A percentile compares a stretch with the other conserved stretches of the same genome.
Conservation (phyloP, 257 asterid species). For the Forsythia suspensa region DNA sequence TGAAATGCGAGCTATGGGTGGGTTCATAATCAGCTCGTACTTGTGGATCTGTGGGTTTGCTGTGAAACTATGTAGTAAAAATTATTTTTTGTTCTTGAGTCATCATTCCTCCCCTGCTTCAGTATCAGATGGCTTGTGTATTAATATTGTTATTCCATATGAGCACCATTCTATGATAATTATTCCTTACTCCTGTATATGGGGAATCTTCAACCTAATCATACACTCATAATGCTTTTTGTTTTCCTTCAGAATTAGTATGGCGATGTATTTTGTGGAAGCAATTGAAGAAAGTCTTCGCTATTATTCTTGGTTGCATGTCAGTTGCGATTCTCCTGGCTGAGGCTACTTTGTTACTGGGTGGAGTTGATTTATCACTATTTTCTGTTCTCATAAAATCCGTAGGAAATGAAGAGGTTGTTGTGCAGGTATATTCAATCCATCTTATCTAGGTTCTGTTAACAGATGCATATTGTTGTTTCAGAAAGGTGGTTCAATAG, state of each 20-base stretch:
- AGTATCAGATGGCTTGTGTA: background rate
- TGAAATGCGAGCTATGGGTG: background rate
- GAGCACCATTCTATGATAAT: background rate
- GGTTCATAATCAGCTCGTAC: background rate
- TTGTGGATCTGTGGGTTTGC: background rate
- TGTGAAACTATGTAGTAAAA: background rate
- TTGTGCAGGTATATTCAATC: conserved; percentile 76
- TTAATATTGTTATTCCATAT: background rate
- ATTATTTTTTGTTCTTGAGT: background rate
- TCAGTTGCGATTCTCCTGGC: conserved; percentile 92
- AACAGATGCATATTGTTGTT: background rate
- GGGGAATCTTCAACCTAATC: conserved; percentile 3
- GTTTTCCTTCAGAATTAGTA: conserved; percentile 64
- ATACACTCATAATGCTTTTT: conserved; percentile 6
- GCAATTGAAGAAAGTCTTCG: conserved; percentile 69
- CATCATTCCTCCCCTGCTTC: background rate
- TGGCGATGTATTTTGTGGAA: conserved; percentile 88
- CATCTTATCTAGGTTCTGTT: conserved; percentile 14
- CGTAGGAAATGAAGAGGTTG: conserved; percentile 84
- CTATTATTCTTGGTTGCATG: conserved; percentile 91
- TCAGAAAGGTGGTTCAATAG: background rate
- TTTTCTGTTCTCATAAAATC: conserved; percentile 89
- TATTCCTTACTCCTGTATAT: background rate
- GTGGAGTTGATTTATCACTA: conserved; percentile 94
- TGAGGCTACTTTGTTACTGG: conserved; percentile 92